Evolutionary conservation across 2,329 filamentous ascomycete genomes (phyloP), one percentile per base, ranked within the genome.

Genomic region (Stachybotrys echinatus): DNA sequence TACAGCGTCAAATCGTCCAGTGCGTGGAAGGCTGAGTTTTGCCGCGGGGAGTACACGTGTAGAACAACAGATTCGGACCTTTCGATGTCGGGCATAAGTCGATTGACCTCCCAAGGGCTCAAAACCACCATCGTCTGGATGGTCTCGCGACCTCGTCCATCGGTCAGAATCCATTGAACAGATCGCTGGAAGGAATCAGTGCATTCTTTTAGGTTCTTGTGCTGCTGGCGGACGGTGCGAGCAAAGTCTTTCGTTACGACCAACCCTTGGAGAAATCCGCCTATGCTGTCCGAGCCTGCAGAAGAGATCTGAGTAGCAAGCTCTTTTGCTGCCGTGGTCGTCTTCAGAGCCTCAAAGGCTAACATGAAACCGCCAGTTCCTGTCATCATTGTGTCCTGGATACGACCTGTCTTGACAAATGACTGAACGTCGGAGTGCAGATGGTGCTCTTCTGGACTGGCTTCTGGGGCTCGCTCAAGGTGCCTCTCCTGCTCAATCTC

Each of bases 41-140:
- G 43, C 6, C 48, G 51, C 10, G 51, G 45, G 3, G 51, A 23
- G 61, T 81, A 84, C 2, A 80, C 23, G 57, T 79, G 75, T 44
- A 85, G 57, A 0, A 61, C 61, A 0, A 75, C 71, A 2, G 49
- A 42, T 14, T 48, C 7, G 23, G 51, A 52, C 12, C 3, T n/a
- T 17, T 43, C 22, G 18, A 52, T 52, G 5, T 20, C 5, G 12
- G 31, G 27, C 2, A 50, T 6, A 8, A 52, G 42, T 1, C 60
- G 8, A 12, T 86, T 70, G 0, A 79, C 82, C 55, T 88, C 85
- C 42, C 63, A 78, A 0, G 81, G 79, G 54, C 81, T 86, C 57
- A 87, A 70, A 20, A 87, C 63, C 0, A 87, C 52, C n/a, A 82
- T 58, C 3, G 8, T n/a, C 5, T 14, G 21, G 10, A 17, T 10